Evolutionary conservation across 1,139 yeast species (phyloP), one percentile per base, ranked within the genome.

Genomic region (Kodamaea plutei): DNA sequence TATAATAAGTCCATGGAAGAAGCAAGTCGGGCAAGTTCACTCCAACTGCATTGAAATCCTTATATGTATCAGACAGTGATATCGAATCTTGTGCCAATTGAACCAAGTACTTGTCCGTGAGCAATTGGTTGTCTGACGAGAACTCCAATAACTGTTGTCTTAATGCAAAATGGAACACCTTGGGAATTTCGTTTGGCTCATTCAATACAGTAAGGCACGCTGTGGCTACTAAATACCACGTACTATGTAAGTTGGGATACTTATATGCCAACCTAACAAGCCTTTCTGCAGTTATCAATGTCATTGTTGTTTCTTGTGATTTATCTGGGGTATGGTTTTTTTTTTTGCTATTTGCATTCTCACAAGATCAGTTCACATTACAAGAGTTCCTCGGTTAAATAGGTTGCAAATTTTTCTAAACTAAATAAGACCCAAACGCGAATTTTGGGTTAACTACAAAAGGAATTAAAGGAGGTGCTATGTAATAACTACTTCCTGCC

Each of bases 161-260:
- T 43, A 88, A 50, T 7, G 89, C 88, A 59, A 81, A 82, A 43
- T 84, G 84, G 51, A 80, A 82, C 7, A 88, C 54, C 33, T 66
- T 67, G 3, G 95, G 91, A 24, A 88, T 75, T 42, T 84, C 95
- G 30, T 79, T 76, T 1, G 96, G 94, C 39, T 72, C 75, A 50
- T 88, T 88, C 48, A 91, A 79, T 8, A 81, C 91, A 2, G 91
- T 77, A 36, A 88, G 69, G 14, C 94, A 76, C 0, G 93, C 85
- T 10, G 94, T 84, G 0, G 95, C 91, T 12, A 87, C 62, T 28
- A 69, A 63, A 49, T 79, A 84, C 96, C 96, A 88, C 17, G 74
- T 53, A 41, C 52, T 58, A 44, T 63, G 64, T 25, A 68, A 57
- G 10, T 45, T 56, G 38, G 57, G 73, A 46, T 52, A 83, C 53